These are phyloP conservation scores for Trichoderma lentiforme DNA, from an alignment of 2,329 filamentous ascomycete species.

Conservation along the genomic window DNA sequence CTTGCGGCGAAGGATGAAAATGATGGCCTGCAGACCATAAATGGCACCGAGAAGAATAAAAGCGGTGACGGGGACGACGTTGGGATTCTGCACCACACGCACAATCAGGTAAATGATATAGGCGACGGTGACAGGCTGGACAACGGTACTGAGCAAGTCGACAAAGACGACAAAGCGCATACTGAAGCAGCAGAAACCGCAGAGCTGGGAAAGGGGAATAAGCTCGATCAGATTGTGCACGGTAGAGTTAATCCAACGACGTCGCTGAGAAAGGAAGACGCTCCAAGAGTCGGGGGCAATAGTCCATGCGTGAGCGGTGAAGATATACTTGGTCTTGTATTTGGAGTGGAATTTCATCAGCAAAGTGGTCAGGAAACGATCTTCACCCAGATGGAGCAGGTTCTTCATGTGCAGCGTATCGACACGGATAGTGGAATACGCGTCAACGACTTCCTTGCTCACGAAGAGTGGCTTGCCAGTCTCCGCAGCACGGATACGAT, in stretches of 20 bases:
- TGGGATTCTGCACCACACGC: conserved; percentile 58
- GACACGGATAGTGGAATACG: conserved; percentile 88
- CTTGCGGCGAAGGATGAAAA: conserved; percentile 93
- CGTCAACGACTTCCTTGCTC: conserved; percentile 83
- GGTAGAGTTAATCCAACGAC: conserved; percentile 99
- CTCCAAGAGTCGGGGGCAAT: conserved; percentile 92
- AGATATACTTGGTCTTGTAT: conserved; percentile 98
- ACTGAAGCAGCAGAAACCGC: conserved; percentile 99
- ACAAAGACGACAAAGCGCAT: conserved; percentile 98
- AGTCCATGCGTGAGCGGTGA: conserved; percentile 89
- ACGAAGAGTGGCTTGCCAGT: conserved; percentile 95
- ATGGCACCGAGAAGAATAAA: conserved; percentile 93
- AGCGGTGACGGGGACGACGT: conserved; percentile 73
- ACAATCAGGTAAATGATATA: conserved; percentile 91
- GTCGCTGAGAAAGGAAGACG: conserved; percentile 96
- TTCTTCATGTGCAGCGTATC: conserved; percentile 99
- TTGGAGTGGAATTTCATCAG: conserved; percentile 87
- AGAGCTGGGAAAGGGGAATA: conserved; percentile 88
- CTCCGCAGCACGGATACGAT: conserved; percentile 90
- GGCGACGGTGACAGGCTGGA: conserved; percentile 85
- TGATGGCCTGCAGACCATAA: conserved; percentile 93
- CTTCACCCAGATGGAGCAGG: conserved; percentile 89
- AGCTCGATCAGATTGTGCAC: conserved; percentile 97
- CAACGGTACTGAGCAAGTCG: conserved; percentile 85
- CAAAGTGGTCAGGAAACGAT: conserved; percentile 93